Evolutionary conservation across 2,329 filamentous ascomycete genomes (phyloP), one percentile per base, ranked within the genome.

Genomic region (Sporothrix schenckii): DNA sequence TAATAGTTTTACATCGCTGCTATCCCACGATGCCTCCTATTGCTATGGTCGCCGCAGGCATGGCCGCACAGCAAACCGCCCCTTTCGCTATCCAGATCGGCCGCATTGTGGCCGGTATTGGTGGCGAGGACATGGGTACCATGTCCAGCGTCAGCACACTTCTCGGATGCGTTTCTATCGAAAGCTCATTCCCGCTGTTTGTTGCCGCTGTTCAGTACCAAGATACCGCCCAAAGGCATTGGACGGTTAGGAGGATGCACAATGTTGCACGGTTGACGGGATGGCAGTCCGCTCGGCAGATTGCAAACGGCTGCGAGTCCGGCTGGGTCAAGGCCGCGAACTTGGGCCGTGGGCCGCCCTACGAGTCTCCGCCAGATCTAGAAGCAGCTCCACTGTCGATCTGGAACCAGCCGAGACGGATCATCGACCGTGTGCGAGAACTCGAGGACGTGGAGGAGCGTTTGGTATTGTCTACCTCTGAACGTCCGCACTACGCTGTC

Each of bases 11-110:
- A n/a, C 84, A 94, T 71, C 87, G 95, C 47, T 85, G 89, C 0
- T 94, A 97, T 75, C 95, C 95, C 0, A 87, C 87, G 30, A 97
- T 97, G 93, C 94, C 94, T 0, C 93, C 94, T 0, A 89, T 94
- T 10, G 91, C 93, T 49, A 93, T 97, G 88, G 87, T 93, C 75
- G 93, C 95, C 2, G 93, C 93, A 0, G 91, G 90, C 9, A 85
- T 96, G 73, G 89, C 91, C 11, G 92, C 93, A 0, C 82, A 83
- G 16, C 87, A 91, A 66, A 97, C 94, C 0, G 87, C 85, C 3
- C 81, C 81, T 0, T 91, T 88, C 79, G 92, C 93, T 1, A 89
- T 89, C 72, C 85, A 90, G 73, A 88, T 97, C 71, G 94, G 93
- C 9, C 88, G 91, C 27, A 94, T 98, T 70, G 87, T 89, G 1